Evolutionary conservation across 2,329 filamentous ascomycete species (phyloP).

Genomic region (Diplodia corticola): DNA sequence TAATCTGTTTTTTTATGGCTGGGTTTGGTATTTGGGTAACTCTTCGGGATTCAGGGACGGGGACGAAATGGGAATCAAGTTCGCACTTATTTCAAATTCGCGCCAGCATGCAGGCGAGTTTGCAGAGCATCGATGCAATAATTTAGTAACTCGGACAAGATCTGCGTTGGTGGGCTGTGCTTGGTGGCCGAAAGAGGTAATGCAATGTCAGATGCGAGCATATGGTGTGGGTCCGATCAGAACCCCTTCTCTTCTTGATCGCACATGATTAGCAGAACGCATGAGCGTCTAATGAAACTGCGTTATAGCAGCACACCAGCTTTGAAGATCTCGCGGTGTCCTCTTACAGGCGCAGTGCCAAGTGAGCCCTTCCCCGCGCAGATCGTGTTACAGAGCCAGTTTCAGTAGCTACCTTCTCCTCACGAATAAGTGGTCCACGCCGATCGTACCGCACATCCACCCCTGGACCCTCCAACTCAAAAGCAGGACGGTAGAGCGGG

Average conservation of each 20-base stretch:
- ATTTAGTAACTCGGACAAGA: neutral
- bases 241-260: neutral
- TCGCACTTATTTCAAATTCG: neutral
- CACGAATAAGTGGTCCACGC: conserved; percentile 4
- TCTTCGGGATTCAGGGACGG: neutral
- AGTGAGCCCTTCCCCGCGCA: conserved; percentile 10
- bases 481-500: neutral
- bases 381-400: neutral
- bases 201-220: neutral
- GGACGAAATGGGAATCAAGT: neutral
- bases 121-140: neutral
- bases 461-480: neutral
- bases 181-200: neutral
- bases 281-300: conserved; percentile 1
- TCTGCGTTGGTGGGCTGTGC: neutral
- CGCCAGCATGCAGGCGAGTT: neutral
- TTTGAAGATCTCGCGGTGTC: neutral
- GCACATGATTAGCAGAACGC: neutral
- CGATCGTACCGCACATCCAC: neutral
- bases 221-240: neutral
- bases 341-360: conserved; percentile 10
- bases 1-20: neutral
- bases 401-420: conserved; percentile 1
- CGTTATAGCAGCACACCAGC: neutral
- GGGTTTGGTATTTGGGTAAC: neutral